These are phyloP conservation scores for Edaphochlamys debaryana DNA, from an alignment of 139 green algal species.

Conservation along the genomic window DNA sequence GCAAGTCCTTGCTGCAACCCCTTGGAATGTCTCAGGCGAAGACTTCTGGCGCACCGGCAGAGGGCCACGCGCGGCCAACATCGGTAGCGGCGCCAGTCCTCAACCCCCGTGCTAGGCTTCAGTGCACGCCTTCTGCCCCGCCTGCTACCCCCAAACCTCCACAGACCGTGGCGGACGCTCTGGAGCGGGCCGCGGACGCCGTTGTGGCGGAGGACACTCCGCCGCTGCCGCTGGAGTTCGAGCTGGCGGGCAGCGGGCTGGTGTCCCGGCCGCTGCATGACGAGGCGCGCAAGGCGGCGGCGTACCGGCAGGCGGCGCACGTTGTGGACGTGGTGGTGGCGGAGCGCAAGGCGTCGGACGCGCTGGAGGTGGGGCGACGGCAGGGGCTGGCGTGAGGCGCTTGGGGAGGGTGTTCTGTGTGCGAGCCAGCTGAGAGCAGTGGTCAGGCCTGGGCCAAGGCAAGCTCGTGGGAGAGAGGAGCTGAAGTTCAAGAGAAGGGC, in stretches of 20 bases:
- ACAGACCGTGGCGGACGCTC: slow-evolving; percentile 16
- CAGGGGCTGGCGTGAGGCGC: not conserved
- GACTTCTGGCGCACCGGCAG: no score
- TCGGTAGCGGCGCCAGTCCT: no score
- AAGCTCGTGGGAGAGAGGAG: no score
- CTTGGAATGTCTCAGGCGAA: no score
- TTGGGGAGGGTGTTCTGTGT: not conserved
- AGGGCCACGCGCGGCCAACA: no score
- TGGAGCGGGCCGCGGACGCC: slow-evolving; percentile 28
- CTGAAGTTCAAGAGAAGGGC: no score
- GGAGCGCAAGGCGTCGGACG: slow-evolving; percentile 53
- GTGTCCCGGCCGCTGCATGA: not conserved
- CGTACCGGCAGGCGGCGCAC: slow-evolving; percentile 52
- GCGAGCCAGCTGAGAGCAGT: no score
- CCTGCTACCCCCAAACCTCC: not conserved
- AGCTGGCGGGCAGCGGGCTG: slow-evolving; percentile 21
- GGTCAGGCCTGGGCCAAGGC: no score
- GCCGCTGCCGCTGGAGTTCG: slow-evolving; percentile 34
- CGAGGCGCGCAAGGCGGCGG: slow-evolving; percentile 12
- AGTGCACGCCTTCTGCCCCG: no score
- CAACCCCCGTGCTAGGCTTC: no score
- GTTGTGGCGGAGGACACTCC: slow-evolving; percentile 16
- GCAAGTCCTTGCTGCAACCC: no score
- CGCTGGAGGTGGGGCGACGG: slow-evolving; percentile 46
- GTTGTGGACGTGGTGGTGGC: slow-evolving; percentile 56